Base-by-base conservation (phyloP, 2,329 filamentous ascomycete species). In the Pseudogymnoascus verrucosus region DNA sequence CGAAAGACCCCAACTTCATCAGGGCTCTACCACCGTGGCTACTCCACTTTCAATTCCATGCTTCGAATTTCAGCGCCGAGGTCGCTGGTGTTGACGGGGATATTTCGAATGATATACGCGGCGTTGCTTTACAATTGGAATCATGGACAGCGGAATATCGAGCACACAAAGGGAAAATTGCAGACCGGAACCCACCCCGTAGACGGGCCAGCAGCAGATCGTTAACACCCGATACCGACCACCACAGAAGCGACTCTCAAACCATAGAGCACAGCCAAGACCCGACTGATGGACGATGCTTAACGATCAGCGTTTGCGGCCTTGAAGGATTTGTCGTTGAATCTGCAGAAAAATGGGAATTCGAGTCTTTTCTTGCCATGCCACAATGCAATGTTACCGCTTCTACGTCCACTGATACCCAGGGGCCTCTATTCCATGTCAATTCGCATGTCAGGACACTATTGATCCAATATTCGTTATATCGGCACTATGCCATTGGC, bases 281-380 rank as follows among this genome's bases (percentile, higher is more conserved):
- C 67, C 76, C 76, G 26, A 86, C 86, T 2, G 93, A 99, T 76
- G 93, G 93, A 1, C 84, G 95, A 65, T 87, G 91, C 34, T 78
- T 99, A 28, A 87, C 90, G 3, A 76, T 98, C 26, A 90, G 96
- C 72, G 84, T 90, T 39, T 86, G 90, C 65, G 91, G 91, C 0
- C 80, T 99, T 3, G 95, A 98, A 74, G 91, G 89, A 0, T 93
- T 95, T 69, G 89, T 98, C 60, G 88, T 98, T 59, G 95, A 99
- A 73, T 89, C 89, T 0, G 83, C 89, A 2, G 91, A 97, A 66
- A 89, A 86, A 66, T 89, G 92, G 75, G 92, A 97, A 73, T 79
- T 86, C 2, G 91, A 97, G 64, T 88, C 93, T 0, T 98, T 97
- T 72, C 75, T 98, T 67, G 89, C 86, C 42, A 80, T 99, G 65